A percentile compares a stretch with the other conserved stretches of the same genome.
phyloP scores from a whole-genome alignment of 2,329 filamentous ascomycete genomes.

The Dryadomyces sulphureus region DNA sequence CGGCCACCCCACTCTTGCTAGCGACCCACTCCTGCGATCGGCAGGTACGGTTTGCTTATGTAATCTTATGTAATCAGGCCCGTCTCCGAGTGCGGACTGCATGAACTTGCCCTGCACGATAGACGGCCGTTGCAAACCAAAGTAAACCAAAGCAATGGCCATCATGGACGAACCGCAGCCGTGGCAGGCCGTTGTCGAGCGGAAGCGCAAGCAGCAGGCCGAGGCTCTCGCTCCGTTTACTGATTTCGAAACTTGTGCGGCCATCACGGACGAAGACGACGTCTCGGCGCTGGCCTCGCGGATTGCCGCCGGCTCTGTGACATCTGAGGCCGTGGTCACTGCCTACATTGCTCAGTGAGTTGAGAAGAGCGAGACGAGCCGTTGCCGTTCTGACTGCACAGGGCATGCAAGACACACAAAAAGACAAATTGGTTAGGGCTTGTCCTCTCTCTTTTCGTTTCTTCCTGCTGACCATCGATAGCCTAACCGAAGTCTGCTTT shows the following conservation, averaged over 20 bases:
- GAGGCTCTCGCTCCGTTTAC: neutral
- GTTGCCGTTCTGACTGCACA: slow-evolving; percentile 4
- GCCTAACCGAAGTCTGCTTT: slow-evolving; percentile 27
- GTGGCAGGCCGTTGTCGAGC: slow-evolving; percentile 4
- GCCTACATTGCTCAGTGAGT: slow-evolving; percentile 5
- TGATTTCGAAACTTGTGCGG: neutral
- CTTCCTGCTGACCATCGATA: neutral
- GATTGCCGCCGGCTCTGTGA: neutral
- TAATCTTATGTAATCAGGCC: too few species aligned
- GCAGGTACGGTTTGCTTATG: neutral
- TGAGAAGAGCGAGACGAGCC: too few species aligned
- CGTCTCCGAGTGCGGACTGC: too few species aligned
- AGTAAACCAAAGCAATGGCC: too few species aligned
- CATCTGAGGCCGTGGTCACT: neutral
- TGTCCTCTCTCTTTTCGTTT: neutral
- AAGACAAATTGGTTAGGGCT: neutral
- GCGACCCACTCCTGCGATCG: neutral
- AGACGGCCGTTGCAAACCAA: too few species aligned
- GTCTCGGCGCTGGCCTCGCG: neutral
- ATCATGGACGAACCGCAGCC: neutral
- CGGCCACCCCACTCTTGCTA: neutral
- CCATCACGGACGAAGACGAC: neutral
- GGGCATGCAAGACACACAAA: slow-evolving; percentile 17
- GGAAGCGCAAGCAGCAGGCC: neutral
- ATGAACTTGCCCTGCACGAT: too few species aligned